These are phyloP conservation scores for Phylloporus sp. DNA, from an alignment of 1,284 basidiomycete species.

Conservation along the genomic window DNA sequence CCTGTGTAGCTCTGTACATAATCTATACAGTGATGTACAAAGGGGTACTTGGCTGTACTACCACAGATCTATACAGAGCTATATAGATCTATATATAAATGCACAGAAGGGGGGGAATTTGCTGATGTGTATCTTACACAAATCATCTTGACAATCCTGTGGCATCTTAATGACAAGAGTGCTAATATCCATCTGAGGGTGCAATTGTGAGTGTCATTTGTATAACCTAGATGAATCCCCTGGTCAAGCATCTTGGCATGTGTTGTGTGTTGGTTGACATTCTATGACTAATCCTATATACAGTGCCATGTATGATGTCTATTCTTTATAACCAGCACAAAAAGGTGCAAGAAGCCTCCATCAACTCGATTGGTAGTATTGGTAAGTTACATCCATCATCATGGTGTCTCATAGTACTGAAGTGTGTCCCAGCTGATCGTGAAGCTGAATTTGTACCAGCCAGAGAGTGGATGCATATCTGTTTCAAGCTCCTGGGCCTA, in stretches of 20 bases:
- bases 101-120: too few species aligned
- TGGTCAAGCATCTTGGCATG: conserved; percentile 96
- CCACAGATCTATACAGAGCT: too few species aligned
- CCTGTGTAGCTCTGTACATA: too few species aligned
- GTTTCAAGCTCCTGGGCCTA: conserved; percentile 73
- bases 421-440: conserved; percentile 79
- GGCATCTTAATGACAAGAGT: too few species aligned
- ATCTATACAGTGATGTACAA: too few species aligned
- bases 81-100: too few species aligned
- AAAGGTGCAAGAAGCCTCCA: conserved; percentile 99
- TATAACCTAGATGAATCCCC: conserved; percentile 99
- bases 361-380: conserved; percentile 99
- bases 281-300: conserved; percentile 22
- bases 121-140: too few species aligned
- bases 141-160: too few species aligned
- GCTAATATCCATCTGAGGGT: too few species aligned
- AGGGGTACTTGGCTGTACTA: too few species aligned
- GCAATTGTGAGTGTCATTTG: conserved; percentile 99
- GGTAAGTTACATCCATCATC: conserved; percentile 53
- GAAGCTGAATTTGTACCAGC: conserved; percentile 98
- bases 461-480: conserved; percentile 99
- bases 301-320: conserved; percentile 98
- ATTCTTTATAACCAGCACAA: conserved; percentile 99
- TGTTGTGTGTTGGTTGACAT: conserved; percentile 21
- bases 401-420: conserved; percentile 18